Evolutionary conservation across 257 asterid species (phyloP), one percentile per base, ranked within the genome.

Genomic region (Jacaranda mimosifolia): DNA sequence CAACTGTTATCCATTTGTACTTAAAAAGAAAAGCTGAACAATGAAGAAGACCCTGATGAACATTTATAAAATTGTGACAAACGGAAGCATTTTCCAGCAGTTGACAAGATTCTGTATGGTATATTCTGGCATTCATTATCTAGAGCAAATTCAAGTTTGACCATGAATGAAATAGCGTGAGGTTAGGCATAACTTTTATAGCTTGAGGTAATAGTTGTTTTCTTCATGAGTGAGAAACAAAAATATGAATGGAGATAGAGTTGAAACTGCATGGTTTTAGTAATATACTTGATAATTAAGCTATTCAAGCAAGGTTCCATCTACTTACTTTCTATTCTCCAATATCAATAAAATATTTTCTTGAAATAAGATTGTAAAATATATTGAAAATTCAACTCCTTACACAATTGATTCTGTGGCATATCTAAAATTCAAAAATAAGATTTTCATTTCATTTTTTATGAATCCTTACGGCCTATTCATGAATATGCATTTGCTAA

Each of bases 141-240:
- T 63, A 40, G 36, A 65, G 70, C 18, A 45, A 18, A 67, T 67
- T 67, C 57, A 43, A 11, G 56, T 45, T 8, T 67, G 72, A 19
- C 13, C 72, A 19, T 45, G 58, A 19, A 67, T 21, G 52, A 46
- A 21, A 26, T 62, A 36, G 32, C 42, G 14, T 18, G 57, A 45
- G 1, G 11, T 36, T 45, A 42, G 71, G n/a, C 71, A 39, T 26
- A 26, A 26, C 32, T 26, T 26, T 26, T 26, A 26, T 26, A 26
- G 32, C 32, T 26, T 26, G 32, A 26, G 32, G 32, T 26, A 26
- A 26, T 26, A 26, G 32, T 26, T 26, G 32, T 26, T 26, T 26
- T 26, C 32, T 26, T 26, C 32, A 26, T 26, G 32, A 26, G 32
- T 26, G 32, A 26, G 32, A 26, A 26, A 26, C 53, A 40, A 63